Evolutionary conservation across 176 grass and related monocot genomes (phyloP), one percentile per base, ranked within the genome.

Genomic region (Oryza nivara): DNA sequence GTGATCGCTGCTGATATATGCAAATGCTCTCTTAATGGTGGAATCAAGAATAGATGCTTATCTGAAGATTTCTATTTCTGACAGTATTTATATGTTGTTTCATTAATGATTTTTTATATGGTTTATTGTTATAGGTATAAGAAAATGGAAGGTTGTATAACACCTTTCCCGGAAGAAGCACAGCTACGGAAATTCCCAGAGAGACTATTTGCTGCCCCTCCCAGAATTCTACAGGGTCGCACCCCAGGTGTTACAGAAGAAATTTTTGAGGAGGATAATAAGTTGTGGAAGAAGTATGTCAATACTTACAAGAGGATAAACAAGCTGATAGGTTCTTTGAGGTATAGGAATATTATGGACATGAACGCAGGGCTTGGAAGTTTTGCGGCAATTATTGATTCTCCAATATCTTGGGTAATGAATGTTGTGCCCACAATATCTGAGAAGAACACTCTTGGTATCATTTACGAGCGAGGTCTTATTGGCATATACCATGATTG

Each of bases 401-500:
- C 90, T 75, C 78, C 70, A 3, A 68, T 56, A 54, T 90, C 82
- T 38, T 97, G 92, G 95, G 90, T 97, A 76, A 94, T 97, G 90
- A 97, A 94, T 20, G 95, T 94, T 81, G 92, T 94, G 23, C 92
- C 95, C n/a, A 88, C 84, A 16, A 83, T 86, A 76, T 86, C 90
- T 17, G 77, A 88, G 70, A 92, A 43, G 40, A 83, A 87, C 78
- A 91, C 86, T 79, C 78, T 97, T 1, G 90, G 95, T 45, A 72
- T 88, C 68, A 91, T 97, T 47, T 97, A 97, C 58, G 95, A 97
- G 80, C 88, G 92, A 86, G 95, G 95, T 69, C 90, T 97, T 43
- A 88, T 97, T 74, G 95, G 92, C 78, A 92, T 89, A 80, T 94
- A 97, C 89, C 95, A 97, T 91, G 95, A 94, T 87, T 97, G 92